phyloP scores from a whole-genome alignment of 2,329 filamentous ascomycete genomes.

The Beauveria pseudobassiana region DNA sequence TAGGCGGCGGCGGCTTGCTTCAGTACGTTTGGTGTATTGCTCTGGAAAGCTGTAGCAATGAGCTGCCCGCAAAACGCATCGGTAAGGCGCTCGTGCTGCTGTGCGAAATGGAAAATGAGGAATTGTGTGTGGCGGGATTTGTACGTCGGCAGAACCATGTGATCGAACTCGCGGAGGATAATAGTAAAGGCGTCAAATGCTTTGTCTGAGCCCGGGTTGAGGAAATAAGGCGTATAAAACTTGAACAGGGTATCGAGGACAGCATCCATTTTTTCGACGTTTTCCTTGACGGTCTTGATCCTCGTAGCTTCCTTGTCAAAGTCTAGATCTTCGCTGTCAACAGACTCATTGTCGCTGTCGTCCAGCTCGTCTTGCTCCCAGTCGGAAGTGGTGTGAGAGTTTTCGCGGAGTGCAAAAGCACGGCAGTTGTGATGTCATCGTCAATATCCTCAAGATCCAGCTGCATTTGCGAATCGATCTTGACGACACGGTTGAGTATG shows the following conservation, averaged over 20 bases:
- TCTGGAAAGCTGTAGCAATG: constrained; percentile 40
- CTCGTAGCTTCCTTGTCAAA: constrained; percentile 55
- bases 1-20: constrained; percentile 86
- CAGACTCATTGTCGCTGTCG: constrained; percentile 59
- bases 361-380: constrained; percentile 49
- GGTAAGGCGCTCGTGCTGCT: constrained; percentile 68
- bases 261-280: constrained; percentile 84
- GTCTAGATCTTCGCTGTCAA: constrained; percentile 61
- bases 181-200: constrained; percentile 69
- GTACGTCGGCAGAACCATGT: constrained; percentile 82
- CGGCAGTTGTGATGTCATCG: constrained; percentile 72
- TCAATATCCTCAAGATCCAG: constrained; percentile 88
- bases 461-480: constrained; percentile 93
- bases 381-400: constrained; percentile 16
- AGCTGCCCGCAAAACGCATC: constrained; percentile 78
- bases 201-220: constrained; percentile 57
- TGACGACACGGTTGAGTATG: constrained; percentile 79
- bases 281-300: constrained; percentile 67
- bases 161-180: constrained; percentile 77
- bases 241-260: constrained; percentile 84
- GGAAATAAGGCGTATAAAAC: constrained; percentile 69
- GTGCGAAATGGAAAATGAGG: constrained; percentile 89
- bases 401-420: constrained; percentile 44
- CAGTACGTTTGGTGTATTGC: constrained; percentile 61
- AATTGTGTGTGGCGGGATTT: constrained; percentile 93